Conservation (phyloP, 2,329 filamentous ascomycete genomes). For the Aspergillus caelatus region DNA sequence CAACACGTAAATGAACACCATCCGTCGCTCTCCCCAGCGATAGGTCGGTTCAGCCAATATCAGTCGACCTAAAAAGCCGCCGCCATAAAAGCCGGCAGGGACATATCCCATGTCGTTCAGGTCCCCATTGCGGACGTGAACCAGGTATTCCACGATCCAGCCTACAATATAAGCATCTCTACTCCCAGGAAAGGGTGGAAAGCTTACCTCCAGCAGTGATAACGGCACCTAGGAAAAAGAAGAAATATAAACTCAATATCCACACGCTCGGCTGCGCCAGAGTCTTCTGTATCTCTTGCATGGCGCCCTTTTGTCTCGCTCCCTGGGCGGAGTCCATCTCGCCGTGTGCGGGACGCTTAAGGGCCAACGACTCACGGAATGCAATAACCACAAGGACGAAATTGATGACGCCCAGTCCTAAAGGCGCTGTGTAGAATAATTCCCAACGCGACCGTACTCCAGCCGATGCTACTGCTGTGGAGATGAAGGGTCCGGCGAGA, state of each 20-base stretch:
- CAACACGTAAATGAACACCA: conserved; percentile 59
- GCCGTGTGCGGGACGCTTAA: neutral
- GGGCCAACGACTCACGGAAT: conserved; percentile 49
- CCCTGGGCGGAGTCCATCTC: neutral
- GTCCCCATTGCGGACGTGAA: conserved; percentile 60
- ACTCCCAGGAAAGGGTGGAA: neutral
- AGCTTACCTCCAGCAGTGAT: conserved; percentile 54
- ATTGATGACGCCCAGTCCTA: conserved; percentile 58
- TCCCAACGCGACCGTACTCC: conserved; percentile 50
- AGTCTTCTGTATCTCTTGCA: conserved; percentile 29
- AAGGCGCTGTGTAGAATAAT: conserved; percentile 59
- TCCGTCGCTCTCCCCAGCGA: conserved; percentile 59
- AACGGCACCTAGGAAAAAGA: conserved; percentile 61
- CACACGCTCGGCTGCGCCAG: conserved; percentile 47
- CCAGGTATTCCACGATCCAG: conserved; percentile 68
- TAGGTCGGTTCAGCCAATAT: conserved; percentile 63
- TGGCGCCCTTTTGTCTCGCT: conserved; percentile 13
- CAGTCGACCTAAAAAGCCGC: conserved; percentile 59
- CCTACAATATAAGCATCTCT: conserved; percentile 39
- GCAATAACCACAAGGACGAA: conserved; percentile 50
- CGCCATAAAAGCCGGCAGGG: conserved; percentile 62
- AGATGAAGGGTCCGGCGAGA: conserved; percentile 59
- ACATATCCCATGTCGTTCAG: conserved; percentile 64
- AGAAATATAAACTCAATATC: conserved; percentile 65
- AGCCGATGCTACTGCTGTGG: conserved; percentile 53